Conservation (phyloP, 1,284 basidiomycete genomes). For the Puccinia horiana region DNA sequence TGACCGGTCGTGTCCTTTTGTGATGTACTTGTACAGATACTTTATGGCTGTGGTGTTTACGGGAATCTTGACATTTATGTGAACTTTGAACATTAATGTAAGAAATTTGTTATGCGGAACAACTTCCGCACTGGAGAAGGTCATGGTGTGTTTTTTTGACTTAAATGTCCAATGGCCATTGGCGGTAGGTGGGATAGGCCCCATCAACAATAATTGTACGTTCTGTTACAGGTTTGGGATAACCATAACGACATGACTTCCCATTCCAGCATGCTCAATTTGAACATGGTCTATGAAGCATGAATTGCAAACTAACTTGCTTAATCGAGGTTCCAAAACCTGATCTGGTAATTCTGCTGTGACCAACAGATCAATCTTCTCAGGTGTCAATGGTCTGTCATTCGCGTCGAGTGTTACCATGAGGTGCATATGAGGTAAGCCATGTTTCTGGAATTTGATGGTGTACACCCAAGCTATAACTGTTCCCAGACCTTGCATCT, state of each 20-base stretch:
- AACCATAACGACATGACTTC: constrained; percentile 58
- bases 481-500: neutral
- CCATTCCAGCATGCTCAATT: constrained; percentile 58
- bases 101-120: neutral
- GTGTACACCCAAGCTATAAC: neutral
- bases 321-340: constrained; percentile 59
- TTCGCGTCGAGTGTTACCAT: neutral
- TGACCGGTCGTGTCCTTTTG: constrained; percentile 12
- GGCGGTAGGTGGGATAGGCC: neutral
- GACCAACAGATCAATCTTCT: constrained; percentile 60
- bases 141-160: too few species aligned
- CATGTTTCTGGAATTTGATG: neutral
- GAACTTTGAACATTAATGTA: too few species aligned
- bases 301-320: constrained; percentile 55
- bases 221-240: neutral
- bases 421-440: neutral
- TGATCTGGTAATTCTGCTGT: constrained; percentile 62
- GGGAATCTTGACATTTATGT: too few species aligned
- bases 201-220: neutral
- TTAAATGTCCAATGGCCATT: neutral
- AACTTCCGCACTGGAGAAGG: too few species aligned
- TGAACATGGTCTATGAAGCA: constrained; percentile 58
- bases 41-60: too few species aligned
- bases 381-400: constrained; percentile 54
- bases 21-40: constrained; percentile 34